Evolutionary conservation across 2,329 filamentous ascomycete genomes (phyloP).

Genomic region (Colletotrichum tropicicola): DNA sequence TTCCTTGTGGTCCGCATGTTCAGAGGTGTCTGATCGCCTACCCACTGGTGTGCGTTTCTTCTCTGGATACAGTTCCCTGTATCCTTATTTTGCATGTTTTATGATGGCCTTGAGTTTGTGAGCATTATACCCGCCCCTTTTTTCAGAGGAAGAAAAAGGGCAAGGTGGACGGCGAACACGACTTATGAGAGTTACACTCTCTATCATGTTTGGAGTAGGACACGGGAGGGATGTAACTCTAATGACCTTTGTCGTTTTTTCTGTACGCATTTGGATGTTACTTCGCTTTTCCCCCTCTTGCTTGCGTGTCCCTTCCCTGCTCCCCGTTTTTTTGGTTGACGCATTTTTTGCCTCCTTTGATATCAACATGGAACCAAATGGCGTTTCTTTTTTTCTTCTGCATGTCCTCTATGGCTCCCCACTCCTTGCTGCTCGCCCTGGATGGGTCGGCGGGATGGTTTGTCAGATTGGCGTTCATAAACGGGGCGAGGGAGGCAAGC

Average conservation of each 20-base stretch:
- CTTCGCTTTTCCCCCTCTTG: background rate
- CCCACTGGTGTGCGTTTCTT: background rate
- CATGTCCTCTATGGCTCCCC: background rate
- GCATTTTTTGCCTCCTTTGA: slow-evolving; percentile 12
- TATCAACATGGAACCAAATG: slow-evolving; percentile 18
- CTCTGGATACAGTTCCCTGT: background rate
- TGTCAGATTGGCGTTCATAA: background rate
- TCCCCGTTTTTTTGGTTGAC: background rate
- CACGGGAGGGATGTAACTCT: slow-evolving; percentile 24
- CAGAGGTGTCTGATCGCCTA: slow-evolving; percentile 65
- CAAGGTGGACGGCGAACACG: slow-evolving; percentile 28
- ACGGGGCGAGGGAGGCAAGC: background rate
- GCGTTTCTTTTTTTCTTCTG: slow-evolving; percentile 15
- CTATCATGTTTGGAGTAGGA: slow-evolving; percentile 29
- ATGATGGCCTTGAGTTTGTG: slow-evolving; percentile 19
- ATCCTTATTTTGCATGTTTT: slow-evolving; percentile 17
- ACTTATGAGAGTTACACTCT: slow-evolving; percentile 17
- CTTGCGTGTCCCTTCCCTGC: background rate
- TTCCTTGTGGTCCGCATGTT: slow-evolving; percentile 92
- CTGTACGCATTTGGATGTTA: slow-evolving; percentile 14
- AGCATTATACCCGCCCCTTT: slow-evolving; percentile 28
- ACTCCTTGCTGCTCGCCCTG: background rate
- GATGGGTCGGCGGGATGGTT: background rate
- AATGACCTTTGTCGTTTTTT: slow-evolving; percentile 11
- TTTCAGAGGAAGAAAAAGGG: slow-evolving; percentile 10